A percentile compares a stretch with the other conserved stretches of the same genome.
phyloP scores from a whole-genome alignment of 495 filamentous ascomycete genomes.

The Xylaria sp. region DNA sequence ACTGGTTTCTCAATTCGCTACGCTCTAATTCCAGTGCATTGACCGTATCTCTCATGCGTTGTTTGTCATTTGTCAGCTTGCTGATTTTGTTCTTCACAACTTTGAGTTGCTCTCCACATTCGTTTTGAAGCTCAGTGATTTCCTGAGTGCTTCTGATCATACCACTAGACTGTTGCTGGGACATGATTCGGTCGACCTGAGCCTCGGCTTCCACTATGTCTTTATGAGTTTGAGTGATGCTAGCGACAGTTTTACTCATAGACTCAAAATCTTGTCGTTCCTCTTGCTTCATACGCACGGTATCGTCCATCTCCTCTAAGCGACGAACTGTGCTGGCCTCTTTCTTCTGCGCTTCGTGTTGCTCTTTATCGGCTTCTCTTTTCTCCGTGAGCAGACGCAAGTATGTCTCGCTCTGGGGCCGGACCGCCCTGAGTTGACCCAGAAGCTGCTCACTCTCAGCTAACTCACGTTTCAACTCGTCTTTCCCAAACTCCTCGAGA shows the following conservation, averaged over 20 bases:
- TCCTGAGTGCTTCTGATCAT: conserved; percentile 75
- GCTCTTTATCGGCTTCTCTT: conserved; percentile 68
- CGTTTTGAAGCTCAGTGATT: conserved; percentile 76
- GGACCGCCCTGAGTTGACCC: conserved; percentile 62
- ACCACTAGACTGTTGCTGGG: conserved; percentile 72
- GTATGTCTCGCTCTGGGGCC: conserved; percentile 75
- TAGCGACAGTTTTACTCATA: conserved; percentile 74
- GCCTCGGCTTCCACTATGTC: conserved; percentile 73
- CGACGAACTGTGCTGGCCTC: conserved; percentile 65
- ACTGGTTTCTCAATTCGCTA: conserved; percentile 70
- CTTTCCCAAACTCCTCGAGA: conserved; percentile 61
- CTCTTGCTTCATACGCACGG: conserved; percentile 67
- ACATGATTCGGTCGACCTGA: conserved; percentile 73
- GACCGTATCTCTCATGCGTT: conserved; percentile 70
- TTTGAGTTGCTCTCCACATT: conserved; percentile 70
- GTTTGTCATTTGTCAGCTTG: conserved; percentile 71
- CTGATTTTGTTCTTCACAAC: conserved; percentile 65
- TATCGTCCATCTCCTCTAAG: conserved; percentile 75
- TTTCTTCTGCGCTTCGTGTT: conserved; percentile 58
- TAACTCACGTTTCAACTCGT: conserved; percentile 61
- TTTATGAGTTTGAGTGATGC: conserved; percentile 72
- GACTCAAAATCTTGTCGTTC: conserved; percentile 77
- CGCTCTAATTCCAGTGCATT: conserved; percentile 73
- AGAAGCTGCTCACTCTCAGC: conserved; percentile 61
- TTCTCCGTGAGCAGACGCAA: conserved; percentile 73